Evolutionary conservation across 768 basidiomycete genomes (phyloP).

Genomic region (Boletus patriciae): DNA sequence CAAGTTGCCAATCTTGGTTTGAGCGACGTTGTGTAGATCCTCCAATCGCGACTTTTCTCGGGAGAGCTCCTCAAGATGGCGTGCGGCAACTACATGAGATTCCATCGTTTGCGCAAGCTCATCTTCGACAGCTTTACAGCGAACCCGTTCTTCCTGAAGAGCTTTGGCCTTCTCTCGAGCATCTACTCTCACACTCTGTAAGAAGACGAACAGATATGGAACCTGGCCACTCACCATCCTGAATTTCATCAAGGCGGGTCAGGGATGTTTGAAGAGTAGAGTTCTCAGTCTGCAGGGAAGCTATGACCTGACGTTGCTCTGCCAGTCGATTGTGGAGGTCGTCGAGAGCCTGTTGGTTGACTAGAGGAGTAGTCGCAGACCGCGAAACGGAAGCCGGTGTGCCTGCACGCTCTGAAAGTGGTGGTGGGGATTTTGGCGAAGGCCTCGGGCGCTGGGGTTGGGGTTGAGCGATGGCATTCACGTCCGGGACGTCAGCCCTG

Average conservation of each 20-base stretch:
- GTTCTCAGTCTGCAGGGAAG: conserved; percentile 30
- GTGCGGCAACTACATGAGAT: conserved; percentile 6
- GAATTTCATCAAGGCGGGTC: conserved; percentile 30
- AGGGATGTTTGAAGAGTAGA: conserved; percentile 28
- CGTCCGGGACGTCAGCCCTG: conserved; percentile 37
- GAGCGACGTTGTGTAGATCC: conserved; percentile 7
- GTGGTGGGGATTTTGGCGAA: conserved; percentile 18
- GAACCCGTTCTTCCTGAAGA: conserved; percentile 22
- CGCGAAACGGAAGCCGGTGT: conserved; percentile 5
- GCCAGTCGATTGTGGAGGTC: conserved; percentile 16
- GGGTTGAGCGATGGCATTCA: conserved; percentile 35
- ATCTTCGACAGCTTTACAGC: conserved; percentile 19
- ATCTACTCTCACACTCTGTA: conserved; percentile 14
- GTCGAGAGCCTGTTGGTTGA: conserved; percentile 6
- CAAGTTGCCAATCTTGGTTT: conserved; percentile 18
- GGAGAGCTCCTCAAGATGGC: conserved; percentile 19
- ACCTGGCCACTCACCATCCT: conserved; percentile 27
- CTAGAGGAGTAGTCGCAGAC: neutral
- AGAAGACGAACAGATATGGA: neutral
- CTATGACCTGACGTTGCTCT: conserved; percentile 18
- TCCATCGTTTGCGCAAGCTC: conserved; percentile 23
- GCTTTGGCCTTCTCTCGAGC: conserved; percentile 9
- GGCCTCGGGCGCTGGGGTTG: conserved; percentile 25
- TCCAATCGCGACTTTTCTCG: conserved; percentile 29
- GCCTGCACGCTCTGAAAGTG: conserved; percentile 11